phyloP scores from a whole-genome alignment of 2,329 filamentous ascomycete species.

The Dactylellina sp. region DNA sequence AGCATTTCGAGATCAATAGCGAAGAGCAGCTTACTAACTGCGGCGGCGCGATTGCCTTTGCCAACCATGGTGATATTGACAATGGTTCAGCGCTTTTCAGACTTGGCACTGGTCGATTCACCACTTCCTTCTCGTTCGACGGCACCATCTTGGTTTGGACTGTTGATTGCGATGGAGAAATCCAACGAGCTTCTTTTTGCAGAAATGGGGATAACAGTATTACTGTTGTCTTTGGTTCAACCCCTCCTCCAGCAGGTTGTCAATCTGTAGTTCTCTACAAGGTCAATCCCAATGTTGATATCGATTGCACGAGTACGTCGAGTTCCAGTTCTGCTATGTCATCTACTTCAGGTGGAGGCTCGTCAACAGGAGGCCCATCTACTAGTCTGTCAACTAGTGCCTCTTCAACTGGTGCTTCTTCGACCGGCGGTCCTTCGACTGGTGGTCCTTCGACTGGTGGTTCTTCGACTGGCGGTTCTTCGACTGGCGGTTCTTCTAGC shows the following conservation, averaged over 20 bases:
- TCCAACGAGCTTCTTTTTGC: slow-evolving; percentile 21
- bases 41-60: slow-evolving; percentile 18
- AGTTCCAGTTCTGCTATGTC: slow-evolving; percentile 25
- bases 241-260: slow-evolving; percentile 18
- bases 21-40: slow-evolving; percentile 18
- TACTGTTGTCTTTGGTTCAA: slow-evolving; percentile 18
- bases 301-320: slow-evolving; percentile 17
- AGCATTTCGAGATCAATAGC: slow-evolving; percentile 34
- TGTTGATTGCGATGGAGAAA: not conserved
- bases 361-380: not conserved
- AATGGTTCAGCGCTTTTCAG: slow-evolving; percentile 32
- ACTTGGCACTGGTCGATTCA: slow-evolving; percentile 42
- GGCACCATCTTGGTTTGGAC: slow-evolving; percentile 26
- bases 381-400: not conserved
- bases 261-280: slow-evolving; percentile 16
- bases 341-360: slow-evolving; percentile 7
- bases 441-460: not conserved
- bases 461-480: slow-evolving; percentile 9
- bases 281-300: slow-evolving; percentile 25
- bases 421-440: not conserved
- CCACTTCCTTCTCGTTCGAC: slow-evolving; percentile 22
- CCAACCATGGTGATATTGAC: slow-evolving; percentile 29
- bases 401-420: slow-evolving; percentile 8
- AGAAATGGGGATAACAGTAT: slow-evolving; percentile 35
- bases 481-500: not conserved